A percentile compares a stretch with the other conserved stretches of the same genome.
Conservation (phyloP, 2,329 filamentous ascomycete species). For the Neofusicoccum parvum region DNA sequence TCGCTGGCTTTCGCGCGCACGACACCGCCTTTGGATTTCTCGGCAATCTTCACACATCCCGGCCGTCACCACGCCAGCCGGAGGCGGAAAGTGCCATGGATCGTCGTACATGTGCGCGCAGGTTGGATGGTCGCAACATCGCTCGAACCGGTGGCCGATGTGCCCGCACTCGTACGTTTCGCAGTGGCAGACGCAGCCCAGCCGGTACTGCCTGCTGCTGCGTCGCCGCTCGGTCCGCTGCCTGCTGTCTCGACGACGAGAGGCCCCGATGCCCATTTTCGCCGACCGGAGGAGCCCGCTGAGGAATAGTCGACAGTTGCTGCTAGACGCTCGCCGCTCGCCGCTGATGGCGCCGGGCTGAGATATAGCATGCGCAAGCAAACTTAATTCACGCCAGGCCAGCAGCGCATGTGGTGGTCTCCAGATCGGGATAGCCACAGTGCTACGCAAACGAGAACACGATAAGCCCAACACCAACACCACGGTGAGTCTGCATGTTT, state of each 20-base stretch:
- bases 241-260: not conserved
- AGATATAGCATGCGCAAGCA: not conserved
- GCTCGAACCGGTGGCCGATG: constrained; percentile 4
- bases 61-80: not conserved
- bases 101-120: constrained; percentile 12
- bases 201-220: constrained; percentile 2
- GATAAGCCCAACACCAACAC: not conserved
- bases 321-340: not conserved
- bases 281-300: not conserved
- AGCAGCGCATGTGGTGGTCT: not conserved
- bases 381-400: not conserved
- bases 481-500: constrained; percentile 1
- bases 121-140: not conserved
- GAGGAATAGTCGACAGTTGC: not conserved
- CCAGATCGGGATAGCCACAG: constrained; percentile 1
- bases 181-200: constrained; percentile 10
- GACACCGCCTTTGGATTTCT: not conserved
- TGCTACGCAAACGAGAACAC: not conserved
- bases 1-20: not conserved
- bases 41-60: constrained; percentile 7
- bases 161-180: constrained; percentile 2
- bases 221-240: not conserved
- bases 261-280: constrained; percentile 4
- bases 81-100: constrained; percentile 17
- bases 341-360: not conserved